Percentiles rank a stretch among this genome's conserved stretches.
Conservation (phyloP, 2,329 filamentous ascomycete genomes). For the Monilinia aucupariae region DNA sequence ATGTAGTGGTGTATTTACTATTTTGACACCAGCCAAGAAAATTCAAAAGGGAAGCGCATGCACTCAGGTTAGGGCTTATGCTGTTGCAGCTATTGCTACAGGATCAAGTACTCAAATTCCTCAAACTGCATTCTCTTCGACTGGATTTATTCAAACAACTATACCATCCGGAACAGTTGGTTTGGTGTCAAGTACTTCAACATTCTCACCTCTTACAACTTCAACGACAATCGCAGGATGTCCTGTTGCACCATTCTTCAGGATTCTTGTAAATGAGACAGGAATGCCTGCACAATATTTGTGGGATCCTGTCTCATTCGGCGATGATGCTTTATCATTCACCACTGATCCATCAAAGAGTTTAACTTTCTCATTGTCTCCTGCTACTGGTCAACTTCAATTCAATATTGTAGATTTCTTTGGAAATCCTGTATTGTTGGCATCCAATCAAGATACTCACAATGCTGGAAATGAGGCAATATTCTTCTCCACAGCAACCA, state of each 20-base stretch:
- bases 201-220: slow-evolving; percentile 8
- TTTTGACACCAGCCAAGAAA: slow-evolving; percentile 18
- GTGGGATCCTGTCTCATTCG: slow-evolving; percentile 19
- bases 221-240: slow-evolving; percentile 12
- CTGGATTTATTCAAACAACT: slow-evolving; percentile 1
- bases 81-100: slow-evolving; percentile 9
- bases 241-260: slow-evolving; percentile 20
- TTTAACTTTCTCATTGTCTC: slow-evolving; percentile 19
- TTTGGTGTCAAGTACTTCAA: background rate
- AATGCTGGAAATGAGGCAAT: slow-evolving; percentile 22
- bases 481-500: slow-evolving; percentile 19
- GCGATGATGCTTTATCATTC: slow-evolving; percentile 21
- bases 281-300: slow-evolving; percentile 18
- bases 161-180: slow-evolving; percentile 1
- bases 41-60: slow-evolving; percentile 13
- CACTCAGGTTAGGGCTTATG: slow-evolving; percentile 14
- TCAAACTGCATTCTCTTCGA: background rate
- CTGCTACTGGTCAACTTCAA: slow-evolving; percentile 17
- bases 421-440: slow-evolving; percentile 16
- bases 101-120: background rate
- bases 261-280: slow-evolving; percentile 18
- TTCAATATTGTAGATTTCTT: slow-evolving; percentile 19
- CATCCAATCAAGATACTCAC: slow-evolving; percentile 22
- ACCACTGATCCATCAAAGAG: slow-evolving; percentile 15
- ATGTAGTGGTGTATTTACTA: slow-evolving; percentile 19